Evolutionary conservation across 257 asterid species (phyloP).

Genomic region (Knoxia roxburghii): DNA sequence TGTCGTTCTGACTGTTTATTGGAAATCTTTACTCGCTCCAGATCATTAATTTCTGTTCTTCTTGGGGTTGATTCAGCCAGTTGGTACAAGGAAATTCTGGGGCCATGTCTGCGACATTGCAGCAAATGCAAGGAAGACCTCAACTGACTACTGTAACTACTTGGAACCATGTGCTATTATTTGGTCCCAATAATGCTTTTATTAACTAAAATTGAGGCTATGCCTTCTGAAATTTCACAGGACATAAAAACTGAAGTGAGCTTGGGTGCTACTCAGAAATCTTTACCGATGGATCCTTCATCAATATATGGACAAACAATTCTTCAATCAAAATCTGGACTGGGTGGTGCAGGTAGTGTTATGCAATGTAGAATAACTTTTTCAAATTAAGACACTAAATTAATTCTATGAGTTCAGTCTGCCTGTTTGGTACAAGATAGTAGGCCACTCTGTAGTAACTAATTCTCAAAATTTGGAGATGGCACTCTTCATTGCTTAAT

Average conservation of each 20-base stretch:
- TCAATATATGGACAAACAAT: slow-evolving; percentile 92
- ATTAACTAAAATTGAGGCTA: background rate
- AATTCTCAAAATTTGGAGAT: background rate
- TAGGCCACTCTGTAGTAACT: background rate
- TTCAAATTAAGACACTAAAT: background rate
- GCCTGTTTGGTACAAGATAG: background rate
- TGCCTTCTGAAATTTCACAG: slow-evolving; percentile 31
- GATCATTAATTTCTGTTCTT: slow-evolving; percentile 3
- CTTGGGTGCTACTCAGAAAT: slow-evolving; percentile 67
- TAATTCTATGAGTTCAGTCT: background rate
- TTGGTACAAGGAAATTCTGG: slow-evolving; percentile 84
- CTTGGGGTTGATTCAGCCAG: slow-evolving; percentile 64
- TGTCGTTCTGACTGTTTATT: background rate
- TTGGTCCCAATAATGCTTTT: slow-evolving; percentile 6
- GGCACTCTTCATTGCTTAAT: background rate
- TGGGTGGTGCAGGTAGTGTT: slow-evolving; percentile 76
- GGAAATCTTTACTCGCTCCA: background rate
- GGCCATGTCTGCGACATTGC: slow-evolving; percentile 87
- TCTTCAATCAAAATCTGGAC: slow-evolving; percentile 91
- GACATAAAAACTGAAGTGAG: slow-evolving; percentile 74
- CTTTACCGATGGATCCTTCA: slow-evolving; percentile 82
- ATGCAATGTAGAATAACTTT: background rate
- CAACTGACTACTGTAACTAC: slow-evolving; percentile 66
- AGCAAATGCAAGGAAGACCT: slow-evolving; percentile 95
- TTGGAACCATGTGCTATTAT: slow-evolving; percentile 4